Percentiles rank a stretch among this genome's conserved stretches.
Evolutionary conservation across 768 basidiomycete species (phyloP).

Genomic region (Leccinum longicurvipes): DNA sequence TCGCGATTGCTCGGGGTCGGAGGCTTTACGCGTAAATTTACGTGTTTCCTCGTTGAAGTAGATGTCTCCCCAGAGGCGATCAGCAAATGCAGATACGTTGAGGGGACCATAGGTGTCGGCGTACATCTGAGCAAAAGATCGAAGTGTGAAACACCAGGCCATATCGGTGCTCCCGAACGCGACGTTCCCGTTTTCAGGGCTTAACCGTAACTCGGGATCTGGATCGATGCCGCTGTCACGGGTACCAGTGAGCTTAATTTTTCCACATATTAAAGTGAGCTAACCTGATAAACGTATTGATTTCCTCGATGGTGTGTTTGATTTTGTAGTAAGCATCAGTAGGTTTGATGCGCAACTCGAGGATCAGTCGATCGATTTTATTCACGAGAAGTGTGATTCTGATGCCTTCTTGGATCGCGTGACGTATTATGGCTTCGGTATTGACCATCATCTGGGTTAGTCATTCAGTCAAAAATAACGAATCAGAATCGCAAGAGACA

Average conservation of each 20-base stretch:
- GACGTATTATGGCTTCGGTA: conserved; percentile 82
- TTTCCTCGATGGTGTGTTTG: conserved; percentile 97
- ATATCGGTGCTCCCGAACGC: conserved; percentile 97
- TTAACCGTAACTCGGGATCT: conserved; percentile 81
- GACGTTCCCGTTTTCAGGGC: conserved; percentile 94
- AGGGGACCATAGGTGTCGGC: conserved; percentile 85
- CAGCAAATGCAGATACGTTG: conserved; percentile 83
- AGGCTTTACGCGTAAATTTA: conserved; percentile 85
- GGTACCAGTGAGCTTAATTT: background rate
- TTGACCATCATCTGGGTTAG: conserved; percentile 79
- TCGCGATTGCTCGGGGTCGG: conserved; percentile 69
- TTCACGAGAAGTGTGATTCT: conserved; percentile 93
- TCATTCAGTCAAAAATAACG: conserved; percentile 11
- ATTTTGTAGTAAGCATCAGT: conserved; percentile 98
- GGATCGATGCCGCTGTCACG: conserved; percentile 71
- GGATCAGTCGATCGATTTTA: conserved; percentile 95
- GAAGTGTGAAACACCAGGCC: conserved; percentile 95
- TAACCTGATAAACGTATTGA: conserved; percentile 94
- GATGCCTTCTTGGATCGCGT: conserved; percentile 84
- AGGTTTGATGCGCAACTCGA: conserved; percentile 94
- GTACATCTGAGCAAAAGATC: conserved; percentile 95
- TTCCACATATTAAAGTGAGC: conserved; percentile 12
- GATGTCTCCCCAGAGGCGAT: conserved; percentile 96
- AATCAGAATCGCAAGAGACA: conserved; percentile 27
- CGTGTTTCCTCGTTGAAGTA: conserved; percentile 84